phyloP scores from a whole-genome alignment of 2,329 filamentous ascomycete species.

The Penicillium sp. region DNA sequence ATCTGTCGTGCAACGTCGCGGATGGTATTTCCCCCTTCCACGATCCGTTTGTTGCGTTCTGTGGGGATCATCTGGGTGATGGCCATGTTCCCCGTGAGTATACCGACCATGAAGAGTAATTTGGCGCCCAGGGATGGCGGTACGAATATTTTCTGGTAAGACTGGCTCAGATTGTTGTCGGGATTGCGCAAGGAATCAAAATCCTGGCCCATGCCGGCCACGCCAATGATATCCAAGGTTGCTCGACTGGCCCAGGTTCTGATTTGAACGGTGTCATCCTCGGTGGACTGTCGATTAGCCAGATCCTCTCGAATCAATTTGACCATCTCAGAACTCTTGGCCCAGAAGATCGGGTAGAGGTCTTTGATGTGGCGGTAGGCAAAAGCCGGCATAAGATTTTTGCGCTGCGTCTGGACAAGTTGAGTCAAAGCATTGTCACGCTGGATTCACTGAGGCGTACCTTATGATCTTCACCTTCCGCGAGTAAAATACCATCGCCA shows the following conservation, averaged over 20 bases:
- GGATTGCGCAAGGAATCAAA: constrained; percentile 61
- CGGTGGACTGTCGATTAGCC: constrained; percentile 30
- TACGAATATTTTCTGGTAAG: constrained; percentile 27
- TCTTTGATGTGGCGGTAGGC: constrained; percentile 80
- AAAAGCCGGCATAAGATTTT: constrained; percentile 75
- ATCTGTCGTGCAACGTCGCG: constrained; percentile 62
- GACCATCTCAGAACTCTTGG: constrained; percentile 64
- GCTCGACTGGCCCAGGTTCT: constrained; percentile 59
- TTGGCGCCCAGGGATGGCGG: constrained; percentile 23
- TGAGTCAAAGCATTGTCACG: not conserved
- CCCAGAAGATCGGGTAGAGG: constrained; percentile 78
- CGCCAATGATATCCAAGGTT: constrained; percentile 69
- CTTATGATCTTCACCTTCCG: constrained; percentile 88
- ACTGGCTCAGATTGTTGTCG: constrained; percentile 50
- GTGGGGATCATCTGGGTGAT: constrained; percentile 61
- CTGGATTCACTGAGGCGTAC: constrained; percentile 24
- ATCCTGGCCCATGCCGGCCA: constrained; percentile 65
- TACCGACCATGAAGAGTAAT: constrained; percentile 52
- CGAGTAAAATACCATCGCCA: constrained; percentile 54
- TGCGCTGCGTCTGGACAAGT: constrained; percentile 55
- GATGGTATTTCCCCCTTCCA: constrained; percentile 53
- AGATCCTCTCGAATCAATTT: constrained; percentile 51
- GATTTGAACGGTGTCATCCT: constrained; percentile 50
- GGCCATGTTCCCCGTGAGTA: constrained; percentile 57
- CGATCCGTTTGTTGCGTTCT: constrained; percentile 61